Evolutionary conservation across 2,329 filamentous ascomycete species (phyloP).

Genomic region (Fonsecaea pedrosoi): DNA sequence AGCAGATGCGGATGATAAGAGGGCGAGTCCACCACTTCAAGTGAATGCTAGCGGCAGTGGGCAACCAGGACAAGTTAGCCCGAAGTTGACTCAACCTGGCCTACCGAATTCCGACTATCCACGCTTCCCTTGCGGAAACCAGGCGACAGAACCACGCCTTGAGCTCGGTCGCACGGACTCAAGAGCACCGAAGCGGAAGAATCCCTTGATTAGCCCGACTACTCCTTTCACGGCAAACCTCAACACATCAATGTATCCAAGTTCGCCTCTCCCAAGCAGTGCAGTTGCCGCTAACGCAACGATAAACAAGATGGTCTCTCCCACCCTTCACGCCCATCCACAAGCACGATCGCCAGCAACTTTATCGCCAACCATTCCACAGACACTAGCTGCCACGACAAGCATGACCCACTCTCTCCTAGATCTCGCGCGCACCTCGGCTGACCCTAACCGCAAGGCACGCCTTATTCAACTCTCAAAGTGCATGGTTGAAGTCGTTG

Average conservation of each 20-base stretch:
- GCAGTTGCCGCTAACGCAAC: not conserved
- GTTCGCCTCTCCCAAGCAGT: constrained; percentile 18
- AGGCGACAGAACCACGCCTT: not conserved
- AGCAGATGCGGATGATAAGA: not conserved
- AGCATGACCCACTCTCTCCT: constrained; percentile 40
- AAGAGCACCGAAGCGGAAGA: constrained; percentile 11
- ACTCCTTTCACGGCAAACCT: constrained; percentile 34
- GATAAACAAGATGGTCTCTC: constrained; percentile 10
- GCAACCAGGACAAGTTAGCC: not conserved
- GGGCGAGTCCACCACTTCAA: constrained; percentile 16
- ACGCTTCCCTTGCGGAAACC: not conserved
- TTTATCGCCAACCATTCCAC: constrained; percentile 16
- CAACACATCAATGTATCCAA: constrained; percentile 32
- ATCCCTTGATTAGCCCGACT: constrained; percentile 26
- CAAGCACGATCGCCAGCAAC: constrained; percentile 2
- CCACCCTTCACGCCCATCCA: constrained; percentile 1
- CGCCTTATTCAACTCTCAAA: constrained; percentile 39
- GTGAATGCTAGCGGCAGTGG: not conserved
- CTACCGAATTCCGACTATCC: not conserved
- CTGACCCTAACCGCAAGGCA: constrained; percentile 30
- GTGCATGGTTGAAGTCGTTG: constrained; percentile 40
- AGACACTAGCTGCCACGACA: constrained; percentile 38
- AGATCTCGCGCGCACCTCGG: constrained; percentile 36
- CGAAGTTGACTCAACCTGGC: not conserved
- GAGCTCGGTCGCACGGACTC: not conserved